Conservation (phyloP, 1,139 yeast species). For the Yamadazyma dushanensis region DNA sequence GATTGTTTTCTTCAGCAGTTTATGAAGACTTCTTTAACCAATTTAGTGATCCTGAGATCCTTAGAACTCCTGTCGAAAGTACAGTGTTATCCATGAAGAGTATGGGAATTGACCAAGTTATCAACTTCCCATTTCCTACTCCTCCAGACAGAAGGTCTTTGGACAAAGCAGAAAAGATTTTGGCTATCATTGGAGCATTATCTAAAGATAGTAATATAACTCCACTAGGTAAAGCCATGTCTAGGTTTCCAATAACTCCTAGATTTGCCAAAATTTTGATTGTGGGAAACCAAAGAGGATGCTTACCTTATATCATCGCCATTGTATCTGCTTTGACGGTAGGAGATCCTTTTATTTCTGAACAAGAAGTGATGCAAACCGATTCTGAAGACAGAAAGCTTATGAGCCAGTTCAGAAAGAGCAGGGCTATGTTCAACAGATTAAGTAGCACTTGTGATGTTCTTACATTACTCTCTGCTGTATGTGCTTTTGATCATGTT, state of each 20-base stretch:
- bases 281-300: constrained; percentile 82
- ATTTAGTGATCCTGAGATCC: constrained; percentile 85
- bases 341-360: constrained; percentile 85
- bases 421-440: constrained; percentile 60
- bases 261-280: constrained; percentile 88
- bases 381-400: constrained; percentile 39
- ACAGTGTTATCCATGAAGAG: constrained; percentile 92
- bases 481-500: constrained; percentile 86
- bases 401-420: constrained; percentile 53
- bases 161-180: constrained; percentile 62
- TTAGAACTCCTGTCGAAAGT: constrained; percentile 95
- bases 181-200: constrained; percentile 79
- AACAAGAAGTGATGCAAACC: constrained; percentile 47
- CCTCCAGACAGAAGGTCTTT: constrained; percentile 74
- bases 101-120: constrained; percentile 91
- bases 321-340: constrained; percentile 91
- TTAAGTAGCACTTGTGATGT: constrained; percentile 77
- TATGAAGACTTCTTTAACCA: constrained; percentile 82
- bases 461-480: constrained; percentile 72
- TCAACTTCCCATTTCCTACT: constrained; percentile 96
- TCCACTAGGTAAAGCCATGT: constrained; percentile 80
- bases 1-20: constrained; percentile 93
- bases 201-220: constrained; percentile 58
- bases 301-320: constrained; percentile 85
- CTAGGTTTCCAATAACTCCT: constrained; percentile 90